A percentile compares a stretch with the other conserved stretches of the same genome.
Evolutionary conservation across 2,329 filamentous ascomycete species (phyloP).

Genomic region (Alternaria dauci): DNA sequence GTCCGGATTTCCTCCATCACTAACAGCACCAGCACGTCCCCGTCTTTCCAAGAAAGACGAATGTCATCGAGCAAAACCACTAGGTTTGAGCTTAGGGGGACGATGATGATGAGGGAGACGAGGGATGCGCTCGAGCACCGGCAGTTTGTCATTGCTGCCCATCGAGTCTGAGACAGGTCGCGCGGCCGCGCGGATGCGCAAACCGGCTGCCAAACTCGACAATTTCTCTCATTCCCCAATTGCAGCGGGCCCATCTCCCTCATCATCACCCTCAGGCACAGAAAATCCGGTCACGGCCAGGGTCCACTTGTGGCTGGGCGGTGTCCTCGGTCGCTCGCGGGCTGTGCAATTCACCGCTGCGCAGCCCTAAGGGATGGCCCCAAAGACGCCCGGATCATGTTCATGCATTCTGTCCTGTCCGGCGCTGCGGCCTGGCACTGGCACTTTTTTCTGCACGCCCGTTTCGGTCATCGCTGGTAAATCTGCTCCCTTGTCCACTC

Average conservation of each 20-base stretch:
- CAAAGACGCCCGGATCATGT: conserved; percentile 31
- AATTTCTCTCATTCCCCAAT: conserved; percentile 22
- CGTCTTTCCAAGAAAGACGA: neutral
- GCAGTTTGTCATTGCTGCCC: conserved; percentile 35
- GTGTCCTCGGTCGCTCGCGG: conserved; percentile 26
- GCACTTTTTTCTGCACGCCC: conserved; percentile 21
- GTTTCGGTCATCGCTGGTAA: conserved; percentile 24
- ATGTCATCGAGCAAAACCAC: neutral
- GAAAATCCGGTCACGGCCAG: conserved; percentile 35
- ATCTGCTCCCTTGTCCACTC: conserved; percentile 28
- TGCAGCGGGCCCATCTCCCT: conserved; percentile 8
- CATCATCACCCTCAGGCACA: conserved; percentile 31
- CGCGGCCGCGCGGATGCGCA: conserved; percentile 22
- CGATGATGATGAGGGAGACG: neutral
- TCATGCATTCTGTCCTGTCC: conserved; percentile 34
- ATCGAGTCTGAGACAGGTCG: conserved; percentile 32
- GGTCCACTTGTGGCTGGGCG: conserved; percentile 34
- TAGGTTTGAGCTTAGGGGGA: neutral
- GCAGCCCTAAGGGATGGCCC: conserved; percentile 31
- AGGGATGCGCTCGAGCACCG: conserved; percentile 23
- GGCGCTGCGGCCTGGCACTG: conserved; percentile 35
- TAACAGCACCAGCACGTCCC: conserved; percentile 7
- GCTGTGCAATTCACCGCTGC: conserved; percentile 48
- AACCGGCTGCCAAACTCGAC: conserved; percentile 12
- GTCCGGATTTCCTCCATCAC: neutral